Conservation (phyloP, 768 basidiomycete genomes). For the Gymnopilus junonius region DNA sequence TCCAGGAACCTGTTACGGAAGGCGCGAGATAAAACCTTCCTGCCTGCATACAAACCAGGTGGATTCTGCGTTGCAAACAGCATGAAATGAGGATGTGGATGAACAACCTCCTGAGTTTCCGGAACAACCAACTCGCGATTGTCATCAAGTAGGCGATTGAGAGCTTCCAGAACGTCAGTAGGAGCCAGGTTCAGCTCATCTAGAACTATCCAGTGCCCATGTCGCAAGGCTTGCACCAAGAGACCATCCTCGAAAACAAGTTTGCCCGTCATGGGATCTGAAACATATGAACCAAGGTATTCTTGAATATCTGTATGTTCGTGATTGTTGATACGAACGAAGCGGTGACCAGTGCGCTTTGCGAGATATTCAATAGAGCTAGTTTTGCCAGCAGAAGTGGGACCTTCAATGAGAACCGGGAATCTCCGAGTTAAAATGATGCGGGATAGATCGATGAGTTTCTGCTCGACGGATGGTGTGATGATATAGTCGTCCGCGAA, state of each 20-base stretch:
- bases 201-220: constrained; percentile 97
- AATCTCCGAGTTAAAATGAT: constrained; percentile 89
- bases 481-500: constrained; percentile 85
- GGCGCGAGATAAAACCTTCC: constrained; percentile 93
- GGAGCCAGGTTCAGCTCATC: constrained; percentile 98
- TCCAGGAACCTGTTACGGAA: constrained; percentile 98
- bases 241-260: constrained; percentile 94
- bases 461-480: constrained; percentile 93
- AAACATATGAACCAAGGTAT: constrained; percentile 95
- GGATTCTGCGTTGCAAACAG: constrained; percentile 99
- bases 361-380: constrained; percentile 97
- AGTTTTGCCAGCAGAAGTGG: constrained; percentile 97
- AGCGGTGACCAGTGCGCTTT: constrained; percentile 88
- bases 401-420: constrained; percentile 96
- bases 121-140: constrained; percentile 96
- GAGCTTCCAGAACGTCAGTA: constrained; percentile 95
- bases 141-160: constrained; percentile 96
- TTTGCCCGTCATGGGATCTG: constrained; percentile 91
- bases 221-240: constrained; percentile 87
- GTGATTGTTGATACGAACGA: constrained; percentile 99
- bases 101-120: constrained; percentile 93
- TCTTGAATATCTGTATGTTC: constrained; percentile 99
- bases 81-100: constrained; percentile 95
- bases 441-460: constrained; percentile 92
- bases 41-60: constrained; percentile 91